Evolutionary conservation across 495 filamentous ascomycete species (phyloP).

Genomic region (Rhypophila decipiens): DNA sequence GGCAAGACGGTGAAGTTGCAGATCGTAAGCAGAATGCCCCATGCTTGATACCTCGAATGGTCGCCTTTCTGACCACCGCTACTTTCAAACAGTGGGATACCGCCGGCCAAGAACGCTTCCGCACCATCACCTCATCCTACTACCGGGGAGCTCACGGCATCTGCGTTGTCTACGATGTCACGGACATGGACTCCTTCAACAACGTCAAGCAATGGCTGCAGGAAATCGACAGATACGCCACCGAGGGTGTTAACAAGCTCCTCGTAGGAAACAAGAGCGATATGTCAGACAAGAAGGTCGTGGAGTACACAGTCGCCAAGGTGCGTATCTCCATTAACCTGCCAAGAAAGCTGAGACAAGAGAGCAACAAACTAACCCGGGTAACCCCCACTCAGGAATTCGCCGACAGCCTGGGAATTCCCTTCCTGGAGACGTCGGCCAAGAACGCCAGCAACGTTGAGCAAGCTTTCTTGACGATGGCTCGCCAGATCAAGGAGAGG

Average conservation of each 20-base stretch:
- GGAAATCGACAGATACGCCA: constrained; percentile 98
- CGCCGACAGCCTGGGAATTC: constrained; percentile 96
- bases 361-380: constrained; percentile 5
- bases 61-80: too few species aligned
- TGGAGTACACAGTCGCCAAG: constrained; percentile 99
- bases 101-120: constrained; percentile 97
- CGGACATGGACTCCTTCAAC: constrained; percentile 99
- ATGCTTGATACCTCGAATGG: too few species aligned
- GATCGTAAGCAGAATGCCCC: constrained; percentile 63
- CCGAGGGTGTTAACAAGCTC: constrained; percentile 98
- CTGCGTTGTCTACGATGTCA: constrained; percentile 99
- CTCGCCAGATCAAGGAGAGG: constrained; percentile 98
- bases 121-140: constrained; percentile 99
- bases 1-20: constrained; percentile 99
- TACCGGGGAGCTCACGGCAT: constrained; percentile 98
- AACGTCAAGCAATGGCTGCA: constrained; percentile 99
- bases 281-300: constrained; percentile 99
- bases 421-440: constrained; percentile 98
- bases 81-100: constrained; percentile 81
- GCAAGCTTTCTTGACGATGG: constrained; percentile 99
- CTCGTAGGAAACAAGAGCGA: constrained; percentile 99
- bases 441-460: constrained; percentile 99
- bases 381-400: constrained; percentile 63
- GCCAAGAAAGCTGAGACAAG: not conserved
- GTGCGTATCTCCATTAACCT: constrained; percentile 33